Evolutionary conservation across 768 basidiomycete species (phyloP).

Genomic region (Trametes cinnabarina): DNA sequence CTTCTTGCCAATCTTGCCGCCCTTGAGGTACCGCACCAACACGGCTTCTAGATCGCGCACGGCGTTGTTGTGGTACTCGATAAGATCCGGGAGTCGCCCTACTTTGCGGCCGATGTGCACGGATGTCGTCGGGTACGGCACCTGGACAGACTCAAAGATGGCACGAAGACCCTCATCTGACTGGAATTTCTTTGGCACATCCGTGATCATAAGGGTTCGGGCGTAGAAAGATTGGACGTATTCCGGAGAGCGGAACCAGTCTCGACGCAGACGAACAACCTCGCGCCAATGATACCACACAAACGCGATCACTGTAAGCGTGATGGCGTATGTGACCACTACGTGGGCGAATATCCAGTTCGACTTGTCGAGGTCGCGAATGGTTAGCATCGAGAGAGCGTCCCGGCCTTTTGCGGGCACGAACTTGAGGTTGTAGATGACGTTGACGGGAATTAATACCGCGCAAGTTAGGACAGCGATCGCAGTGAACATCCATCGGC

Average conservation of each 20-base stretch:
- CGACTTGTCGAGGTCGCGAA: slow-evolving; percentile 70
- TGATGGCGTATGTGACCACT: slow-evolving; percentile 78
- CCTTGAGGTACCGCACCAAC: slow-evolving; percentile 87
- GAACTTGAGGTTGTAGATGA: slow-evolving; percentile 75
- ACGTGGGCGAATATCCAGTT: slow-evolving; percentile 81
- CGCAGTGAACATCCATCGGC: slow-evolving; percentile 66
- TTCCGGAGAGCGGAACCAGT: slow-evolving; percentile 89
- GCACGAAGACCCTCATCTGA: slow-evolving; percentile 80
- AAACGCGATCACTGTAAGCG: slow-evolving; percentile 65
- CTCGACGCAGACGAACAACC: slow-evolving; percentile 75
- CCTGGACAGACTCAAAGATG: slow-evolving; percentile 65
- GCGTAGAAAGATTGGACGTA: slow-evolving; percentile 92
- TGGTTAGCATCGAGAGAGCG: slow-evolving; percentile 77
- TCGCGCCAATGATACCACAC: slow-evolving; percentile 73
- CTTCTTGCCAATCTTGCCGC: slow-evolving; percentile 72
- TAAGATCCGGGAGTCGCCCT: slow-evolving; percentile 84
- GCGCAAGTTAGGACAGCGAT: slow-evolving; percentile 65
- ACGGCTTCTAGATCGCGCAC: slow-evolving; percentile 90
- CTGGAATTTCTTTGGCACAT: slow-evolving; percentile 77
- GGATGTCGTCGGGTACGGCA: slow-evolving; percentile 89
- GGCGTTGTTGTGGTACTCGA: slow-evolving; percentile 90
- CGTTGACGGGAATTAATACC: slow-evolving; percentile 84
- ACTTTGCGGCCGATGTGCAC: slow-evolving; percentile 88
- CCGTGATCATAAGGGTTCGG: slow-evolving; percentile 80
- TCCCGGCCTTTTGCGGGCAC: slow-evolving; percentile 53